phyloP scores from a whole-genome alignment of 768 basidiomycete genomes.

The Leccinellum luteum region DNA sequence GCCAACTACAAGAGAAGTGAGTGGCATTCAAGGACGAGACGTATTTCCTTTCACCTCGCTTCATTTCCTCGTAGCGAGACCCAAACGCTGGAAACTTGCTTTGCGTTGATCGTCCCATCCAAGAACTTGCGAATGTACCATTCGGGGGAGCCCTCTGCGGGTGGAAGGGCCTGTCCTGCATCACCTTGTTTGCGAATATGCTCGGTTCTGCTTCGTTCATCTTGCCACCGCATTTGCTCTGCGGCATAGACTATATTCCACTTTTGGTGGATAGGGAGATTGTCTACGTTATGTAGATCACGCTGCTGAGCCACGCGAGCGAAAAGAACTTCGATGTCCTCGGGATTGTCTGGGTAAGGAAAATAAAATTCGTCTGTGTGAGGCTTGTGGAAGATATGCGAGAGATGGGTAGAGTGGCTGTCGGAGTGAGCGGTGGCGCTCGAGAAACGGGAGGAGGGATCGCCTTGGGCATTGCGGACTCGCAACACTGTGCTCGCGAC shows the following conservation, averaged over 20 bases:
- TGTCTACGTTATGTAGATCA: constrained; percentile 57
- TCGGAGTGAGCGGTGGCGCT: constrained; percentile 42
- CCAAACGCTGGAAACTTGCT: constrained; percentile 72
- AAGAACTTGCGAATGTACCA: constrained; percentile 93
- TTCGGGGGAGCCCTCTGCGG: constrained; percentile 74
- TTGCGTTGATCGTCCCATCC: constrained; percentile 78
- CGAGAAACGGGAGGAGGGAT: constrained; percentile 60
- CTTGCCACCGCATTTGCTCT: constrained; percentile 76
- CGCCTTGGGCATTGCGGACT: constrained; percentile 55
- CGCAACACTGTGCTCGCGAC: constrained; percentile 41
- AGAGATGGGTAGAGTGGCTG: constrained; percentile 40
- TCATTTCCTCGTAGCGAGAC: constrained; percentile 81
- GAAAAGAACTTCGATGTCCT: constrained; percentile 80
- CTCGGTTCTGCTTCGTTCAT: constrained; percentile 63
- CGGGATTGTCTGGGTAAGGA: constrained; percentile 70
- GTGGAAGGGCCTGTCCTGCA: constrained; percentile 48
- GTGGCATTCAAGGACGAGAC: constrained; percentile 3
- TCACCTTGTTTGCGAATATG: constrained; percentile 60
- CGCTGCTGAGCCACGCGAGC: constrained; percentile 71
- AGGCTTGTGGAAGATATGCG: constrained; percentile 55
- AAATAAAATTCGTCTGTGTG: constrained; percentile 64
- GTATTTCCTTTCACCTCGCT: constrained; percentile 53
- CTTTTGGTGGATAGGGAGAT: constrained; percentile 76
- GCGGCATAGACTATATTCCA: constrained; percentile 89
- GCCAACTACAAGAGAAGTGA: constrained; percentile 58